Percentiles rank a stretch among this genome's conserved stretches.
Evolutionary conservation across 148 eudicot species (phyloP).

Genomic region (Pharnaceum exiguum): DNA sequence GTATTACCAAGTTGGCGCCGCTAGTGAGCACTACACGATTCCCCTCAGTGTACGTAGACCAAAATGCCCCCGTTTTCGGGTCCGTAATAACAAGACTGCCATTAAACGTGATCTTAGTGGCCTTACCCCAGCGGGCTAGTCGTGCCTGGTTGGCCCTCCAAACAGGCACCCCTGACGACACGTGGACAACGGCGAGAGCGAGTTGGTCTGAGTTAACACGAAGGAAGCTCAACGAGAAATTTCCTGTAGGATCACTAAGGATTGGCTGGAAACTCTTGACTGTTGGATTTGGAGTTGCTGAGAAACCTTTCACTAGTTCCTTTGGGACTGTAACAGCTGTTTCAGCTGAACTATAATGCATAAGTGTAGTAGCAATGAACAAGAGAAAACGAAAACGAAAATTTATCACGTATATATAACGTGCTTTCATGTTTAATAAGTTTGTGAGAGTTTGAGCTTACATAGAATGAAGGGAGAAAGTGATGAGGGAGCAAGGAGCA

Average conservation of each 20-base stretch:
- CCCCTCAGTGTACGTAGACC: conserved; percentile 73
- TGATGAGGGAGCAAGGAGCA: neutral
- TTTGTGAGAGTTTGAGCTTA: neutral
- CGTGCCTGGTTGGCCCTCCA: conserved; percentile 46
- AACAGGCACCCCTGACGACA: conserved; percentile 54
- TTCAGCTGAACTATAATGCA: too few relatives aligned
- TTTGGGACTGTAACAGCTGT: conserved; percentile 15
- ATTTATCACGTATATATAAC: neutral
- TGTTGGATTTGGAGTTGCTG: conserved; percentile 47
- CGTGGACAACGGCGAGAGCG: conserved; percentile 63
- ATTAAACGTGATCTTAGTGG: conserved; percentile 50
- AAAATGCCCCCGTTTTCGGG: conserved; percentile 47
- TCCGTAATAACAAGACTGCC: conserved; percentile 77
- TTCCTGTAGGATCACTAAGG: conserved; percentile 52
- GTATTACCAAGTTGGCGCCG: conserved; percentile 49
- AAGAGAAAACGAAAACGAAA: neutral
- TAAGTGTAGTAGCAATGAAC: neutral
- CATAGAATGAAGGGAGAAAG: conserved; percentile 8
- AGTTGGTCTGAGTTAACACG: conserved; percentile 50
- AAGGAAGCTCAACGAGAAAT: conserved; percentile 76
- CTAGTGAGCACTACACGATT: conserved; percentile 51
- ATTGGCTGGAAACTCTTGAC: conserved; percentile 46
- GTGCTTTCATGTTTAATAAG: conserved; percentile 4
- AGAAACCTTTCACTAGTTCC: conserved; percentile 53
- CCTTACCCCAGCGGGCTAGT: conserved; percentile 43